Base-by-base conservation (phyloP, 495 filamentous ascomycete genomes). In the Penicillium maclennaniae region DNA sequence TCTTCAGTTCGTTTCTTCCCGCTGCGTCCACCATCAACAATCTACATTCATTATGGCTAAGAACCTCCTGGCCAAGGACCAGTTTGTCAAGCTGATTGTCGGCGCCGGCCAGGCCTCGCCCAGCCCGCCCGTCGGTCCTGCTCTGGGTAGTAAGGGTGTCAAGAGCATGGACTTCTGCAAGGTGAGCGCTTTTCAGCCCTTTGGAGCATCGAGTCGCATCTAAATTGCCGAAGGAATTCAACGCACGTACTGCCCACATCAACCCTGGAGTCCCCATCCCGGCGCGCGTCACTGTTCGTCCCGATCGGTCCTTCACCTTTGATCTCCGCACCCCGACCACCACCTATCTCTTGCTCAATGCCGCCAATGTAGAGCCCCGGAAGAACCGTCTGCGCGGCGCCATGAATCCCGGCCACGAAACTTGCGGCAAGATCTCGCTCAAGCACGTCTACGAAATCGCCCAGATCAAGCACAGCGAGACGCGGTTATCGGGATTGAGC, bases 161-260 rank as follows among this genome's bases (percentile, higher is more conserved):
- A 99, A 99, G 79, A 92, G 87, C 54, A 99, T 99, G 87, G 95
- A 99, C 73, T 97, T 97, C 69, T 97, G 93, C 82, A 98, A 98
- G 82, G 93, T 97, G 64, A 59, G 75, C 56, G 36, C 23, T 21
- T 55, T 55, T 34, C 38, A 23, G 46, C 47, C 37, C 27, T 34
- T 23, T 40, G 15, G n/a, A 1, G 8, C 21, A 34, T 5, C 17
- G 7, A 19, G 43, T 51, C 41, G 47, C 41, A n/a, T 62, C 49
- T 25, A 23, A 8, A 27, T 61, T 1, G 9, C 2, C 15, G 10
- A 34, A 98, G 93, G 93, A 99, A 73, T 99, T 97, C 80, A 99
- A 99, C 62, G 93, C 93, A 31, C 79, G 92, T 45, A 99, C 93
- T 27, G 79, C 87, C 43, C 87, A 95, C 71, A 92, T 96, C 67